Base-by-base conservation (phyloP, 2,329 filamentous ascomycete genomes). In the Fusarium aywerte region DNA sequence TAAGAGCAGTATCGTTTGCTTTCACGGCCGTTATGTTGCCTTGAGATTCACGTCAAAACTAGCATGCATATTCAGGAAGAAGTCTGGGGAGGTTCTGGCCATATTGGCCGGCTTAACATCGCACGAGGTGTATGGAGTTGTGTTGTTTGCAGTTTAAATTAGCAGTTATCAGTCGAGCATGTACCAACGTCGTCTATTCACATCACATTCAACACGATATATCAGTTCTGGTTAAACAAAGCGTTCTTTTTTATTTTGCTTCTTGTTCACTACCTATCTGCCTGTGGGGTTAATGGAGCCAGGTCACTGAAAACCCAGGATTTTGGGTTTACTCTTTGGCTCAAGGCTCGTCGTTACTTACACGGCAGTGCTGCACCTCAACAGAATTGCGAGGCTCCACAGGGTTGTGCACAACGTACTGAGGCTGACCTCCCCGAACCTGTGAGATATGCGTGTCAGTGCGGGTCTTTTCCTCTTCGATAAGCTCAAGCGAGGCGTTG, bases 41-140 rank as follows among this genome's bases (percentile, higher is more conserved):
- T 58, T 48, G 27, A 38, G 50, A 64, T 44, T 56, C 40, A 52
- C 36, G 45, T 62, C 44, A 54, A 55, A 60, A 50, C 53, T 53
- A 68, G 64, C 57, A 67, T 64, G 66, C 54, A 55, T 47, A 54
- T 33, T 53, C 54, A 54, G 33, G 47, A 53, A 27, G 51, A 57
- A 38, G 40, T 64, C 40, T 68, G 59, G 53, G 32, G 50, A 58
- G 50, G 50, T 29, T 47, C 18, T 20, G 33, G 44, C 32, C 55
- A 50, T 58, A 20, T 48, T 52, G 43, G 48, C 56, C 44, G 36
- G n/a, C 38, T 49, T 36, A 49, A 55, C 36, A 60, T 48, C 47
- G 55, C 40, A 55, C 59, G 48, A 50, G 44, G 62, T 60, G 56
- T 58, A 64, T 42, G 53, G 62, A 62, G 65, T 69, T 57, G 45